phyloP scores from a whole-genome alignment of 768 basidiomycete genomes.

The Boletus pseudo-olivaceus region DNA sequence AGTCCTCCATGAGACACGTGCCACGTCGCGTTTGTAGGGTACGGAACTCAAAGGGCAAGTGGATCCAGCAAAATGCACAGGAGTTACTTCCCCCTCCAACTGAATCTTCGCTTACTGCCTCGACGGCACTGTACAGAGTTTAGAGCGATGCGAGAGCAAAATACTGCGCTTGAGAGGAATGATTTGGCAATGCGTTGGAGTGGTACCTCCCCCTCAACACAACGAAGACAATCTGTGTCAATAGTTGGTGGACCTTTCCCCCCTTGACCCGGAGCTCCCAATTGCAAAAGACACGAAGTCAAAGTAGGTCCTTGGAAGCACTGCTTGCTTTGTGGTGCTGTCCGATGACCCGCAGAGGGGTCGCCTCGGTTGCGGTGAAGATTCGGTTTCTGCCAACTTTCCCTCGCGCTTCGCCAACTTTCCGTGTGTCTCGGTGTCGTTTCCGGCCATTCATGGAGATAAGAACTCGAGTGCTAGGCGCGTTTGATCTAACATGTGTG shows the following conservation, averaged over 20 bases:
- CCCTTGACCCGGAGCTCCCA: constrained; percentile 58
- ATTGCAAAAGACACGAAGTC: constrained; percentile 57
- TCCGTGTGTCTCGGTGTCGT: constrained; percentile 72
- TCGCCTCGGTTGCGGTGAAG: constrained; percentile 70
- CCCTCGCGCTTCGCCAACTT: constrained; percentile 55
- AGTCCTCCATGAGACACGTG: neutral
- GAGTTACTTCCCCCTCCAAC: constrained; percentile 58
- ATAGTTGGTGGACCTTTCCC: constrained; percentile 73
- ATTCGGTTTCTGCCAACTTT: constrained; percentile 65
- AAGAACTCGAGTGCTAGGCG: neutral
- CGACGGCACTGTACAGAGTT: constrained; percentile 62
- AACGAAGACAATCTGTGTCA: constrained; percentile 68
- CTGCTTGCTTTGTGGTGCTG: neutral
- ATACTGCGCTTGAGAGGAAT: constrained; percentile 40
- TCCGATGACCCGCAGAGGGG: constrained; percentile 33
- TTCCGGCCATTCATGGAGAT: constrained; percentile 63
- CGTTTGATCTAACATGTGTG: neutral
- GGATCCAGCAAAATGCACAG: constrained; percentile 43
- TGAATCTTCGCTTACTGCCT: constrained; percentile 51
- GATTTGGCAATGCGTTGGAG: constrained; percentile 43
- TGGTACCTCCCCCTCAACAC: constrained; percentile 68
- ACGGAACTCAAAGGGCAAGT: constrained; percentile 48
- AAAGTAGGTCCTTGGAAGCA: constrained; percentile 33
- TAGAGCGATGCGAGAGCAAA: constrained; percentile 57
- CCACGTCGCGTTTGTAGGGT: constrained; percentile 22